Base-by-base conservation (phyloP, 352 stramenopile species). In the Thalassiosira hispida region DNA sequence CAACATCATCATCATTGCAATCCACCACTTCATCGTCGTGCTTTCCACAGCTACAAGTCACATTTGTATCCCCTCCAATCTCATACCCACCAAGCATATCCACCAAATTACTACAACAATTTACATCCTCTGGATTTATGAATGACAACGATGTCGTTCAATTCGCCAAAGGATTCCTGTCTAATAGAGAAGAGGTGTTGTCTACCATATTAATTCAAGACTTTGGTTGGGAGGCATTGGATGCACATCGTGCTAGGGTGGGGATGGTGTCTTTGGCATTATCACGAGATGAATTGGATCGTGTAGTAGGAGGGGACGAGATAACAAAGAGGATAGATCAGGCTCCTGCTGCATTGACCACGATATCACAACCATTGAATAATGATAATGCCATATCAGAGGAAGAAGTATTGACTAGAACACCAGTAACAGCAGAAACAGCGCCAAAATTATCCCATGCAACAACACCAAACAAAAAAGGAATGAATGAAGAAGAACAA, bases 211-310 rank as follows among this genome's bases (percentile, higher is more conserved):
- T 83, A 20, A 79, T 79, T 25, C 53, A 73, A 1, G 75, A 83
- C 29, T 83, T 83, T 79, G 23, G 27, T 16, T 83, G 67, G 68
- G 8, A 57, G 5, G 40, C 75, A 12, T 38, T 83, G 56, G 61
- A 83, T 60, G 75, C 68, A n/a, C 75, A 83, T 74, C 23, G 62
- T 31, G 75, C 69, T 18, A 64, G 75, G 38, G 68, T 79, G 7
- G 75, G 68, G 6, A 69, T 83, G 14, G 60, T 73, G 4, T 6
- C 56, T 40, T 42, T 83, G 52, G 61, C 73, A 6, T 47, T 25
- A 14, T 20, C 0, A 23, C 12, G 23, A 23, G 38, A 20, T 46
- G 23, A 70, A 31, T 12, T 23, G 9, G 7, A 14, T 67, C 38
- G 23, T 7, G 46, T 18, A 23, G 20, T 38, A 29, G 14, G 7